Evolutionary conservation across 768 basidiomycete species (phyloP), one percentile per base, ranked within the genome.

Genomic region (Pulveroboletus sp.): DNA sequence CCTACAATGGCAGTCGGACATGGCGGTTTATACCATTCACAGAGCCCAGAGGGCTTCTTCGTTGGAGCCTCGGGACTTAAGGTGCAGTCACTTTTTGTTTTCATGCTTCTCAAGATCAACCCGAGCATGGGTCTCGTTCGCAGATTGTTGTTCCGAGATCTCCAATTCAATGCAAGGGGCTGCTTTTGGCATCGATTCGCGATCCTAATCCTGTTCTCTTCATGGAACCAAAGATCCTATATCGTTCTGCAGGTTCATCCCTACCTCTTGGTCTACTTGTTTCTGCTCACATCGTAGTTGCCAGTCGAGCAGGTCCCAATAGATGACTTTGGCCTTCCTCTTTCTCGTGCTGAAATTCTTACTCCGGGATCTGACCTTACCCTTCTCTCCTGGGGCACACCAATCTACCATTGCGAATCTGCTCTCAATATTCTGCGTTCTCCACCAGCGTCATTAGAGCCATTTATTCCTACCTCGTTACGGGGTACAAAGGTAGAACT

Each of bases 191-290:
- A 14, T 84, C 92, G 1, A 91, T 97, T 45, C 81, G 93, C 31
- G 94, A 97, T 60, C 90, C 91, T 1, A 94, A 94, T 60, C 94
- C 94, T 0, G 89, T 93, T 13, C 81, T 97, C 37, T 91, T 97
- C 67, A 90, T 97, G 85, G 94, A 97, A 66, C 94, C 94, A 38
- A 85, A 97, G 72, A 80, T 95, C 48, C 72, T 97, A 13, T 97
- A 97, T 65, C 85, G 94, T 42, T 94, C 93, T 38, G 82, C 94
- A 59, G 80, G 87, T n/a, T n/a, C n/a, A n/a, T n/a, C n/a, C n/a
- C n/a, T 87, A 56, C 41, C 23, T 49, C 44, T 16, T 40, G 13
- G 19, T 33, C 20, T 24, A 10, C 29, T 35, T 37, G 14, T 27
- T 33, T 7, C 13, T 43, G 14, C 53, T 58, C 25, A 61, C 43